Percentiles rank a stretch among this genome's conserved stretches.
Evolutionary conservation across 805 yeast species (phyloP).

Genomic region (Metschnikowia reukaufii): DNA sequence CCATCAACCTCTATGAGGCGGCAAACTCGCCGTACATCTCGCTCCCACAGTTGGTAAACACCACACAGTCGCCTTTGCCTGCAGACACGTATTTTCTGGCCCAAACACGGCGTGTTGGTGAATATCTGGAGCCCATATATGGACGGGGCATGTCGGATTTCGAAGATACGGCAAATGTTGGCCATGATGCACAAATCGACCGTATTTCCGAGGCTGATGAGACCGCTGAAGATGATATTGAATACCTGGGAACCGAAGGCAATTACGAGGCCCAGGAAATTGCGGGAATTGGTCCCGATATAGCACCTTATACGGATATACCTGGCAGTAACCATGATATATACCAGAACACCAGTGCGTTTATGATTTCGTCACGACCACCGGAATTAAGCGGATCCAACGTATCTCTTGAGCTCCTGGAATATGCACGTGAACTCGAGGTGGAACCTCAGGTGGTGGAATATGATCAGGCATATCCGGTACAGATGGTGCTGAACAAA

Average conservation of each 20-base stretch:
- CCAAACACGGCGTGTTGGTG: slow-evolving; percentile 8
- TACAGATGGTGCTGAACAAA: slow-evolving; percentile 12
- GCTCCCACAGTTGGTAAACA: slow-evolving; percentile 14
- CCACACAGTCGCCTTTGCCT: slow-evolving; percentile 16
- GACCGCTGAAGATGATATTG: slow-evolving; percentile 4
- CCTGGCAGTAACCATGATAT: not conserved
- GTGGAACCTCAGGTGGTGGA: slow-evolving; percentile 16
- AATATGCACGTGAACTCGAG: slow-evolving; percentile 17
- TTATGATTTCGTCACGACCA: slow-evolving; percentile 17
- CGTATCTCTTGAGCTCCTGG: slow-evolving; percentile 17
- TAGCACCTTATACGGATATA: not conserved
- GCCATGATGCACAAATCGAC: slow-evolving; percentile 4
- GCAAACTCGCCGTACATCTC: slow-evolving; percentile 12
- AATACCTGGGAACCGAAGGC: not conserved
- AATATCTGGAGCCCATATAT: slow-evolving; percentile 3
- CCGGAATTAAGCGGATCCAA: slow-evolving; percentile 13
- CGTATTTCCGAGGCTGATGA: slow-evolving; percentile 12
- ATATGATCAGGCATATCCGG: slow-evolving; percentile 9
- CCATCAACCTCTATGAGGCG: slow-evolving; percentile 12
- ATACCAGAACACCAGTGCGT: slow-evolving; percentile 18
- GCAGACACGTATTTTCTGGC: slow-evolving; percentile 19
- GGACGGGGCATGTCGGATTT: slow-evolving; percentile 7
- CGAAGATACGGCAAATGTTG: slow-evolving; percentile 7
- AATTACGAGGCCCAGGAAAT: not conserved
- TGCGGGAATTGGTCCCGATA: too few species aligned